Conservation (phyloP, 352 stramenopile species). For the Phytophthora syringae region DNA sequence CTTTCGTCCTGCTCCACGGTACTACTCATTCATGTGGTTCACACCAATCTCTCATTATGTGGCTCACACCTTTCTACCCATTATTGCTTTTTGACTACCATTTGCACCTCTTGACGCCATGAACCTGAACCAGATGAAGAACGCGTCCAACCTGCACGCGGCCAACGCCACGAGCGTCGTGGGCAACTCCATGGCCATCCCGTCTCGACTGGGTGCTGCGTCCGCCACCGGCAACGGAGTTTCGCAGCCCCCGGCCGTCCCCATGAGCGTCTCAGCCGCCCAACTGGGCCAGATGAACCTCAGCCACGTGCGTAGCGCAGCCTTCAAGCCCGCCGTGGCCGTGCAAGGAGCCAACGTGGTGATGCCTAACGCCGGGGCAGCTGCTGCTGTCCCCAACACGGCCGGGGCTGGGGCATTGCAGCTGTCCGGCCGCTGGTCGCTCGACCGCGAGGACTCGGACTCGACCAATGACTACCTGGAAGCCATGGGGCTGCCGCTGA, state of each 20-base stretch:
- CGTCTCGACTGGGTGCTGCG: constrained; percentile 42
- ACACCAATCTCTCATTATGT: background rate
- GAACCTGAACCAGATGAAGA: constrained; percentile 51
- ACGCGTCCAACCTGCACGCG: constrained; percentile 78
- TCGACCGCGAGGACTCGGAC: constrained; percentile 89
- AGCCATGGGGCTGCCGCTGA: constrained; percentile 87
- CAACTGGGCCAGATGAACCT: constrained; percentile 56
- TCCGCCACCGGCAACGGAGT: constrained; percentile 32
- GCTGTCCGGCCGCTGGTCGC: constrained; percentile 83
- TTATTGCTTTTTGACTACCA: constrained; percentile 5
- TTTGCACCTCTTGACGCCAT: constrained; percentile 15
- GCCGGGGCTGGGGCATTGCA: constrained; percentile 79
- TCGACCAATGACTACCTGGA: constrained; percentile 92
- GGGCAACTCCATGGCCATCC: constrained; percentile 80
- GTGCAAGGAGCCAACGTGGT: constrained; percentile 38
- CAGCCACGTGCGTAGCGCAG: constrained; percentile 69
- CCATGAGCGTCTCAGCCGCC: constrained; percentile 37
- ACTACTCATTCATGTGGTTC: no score
- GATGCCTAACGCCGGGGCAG: constrained; percentile 29
- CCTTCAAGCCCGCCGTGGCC: constrained; percentile 69
- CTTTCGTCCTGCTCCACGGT: no score
- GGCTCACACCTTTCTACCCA: background rate
- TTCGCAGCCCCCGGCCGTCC: constrained; percentile 22
- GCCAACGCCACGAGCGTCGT: constrained; percentile 84
- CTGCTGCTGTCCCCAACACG: constrained; percentile 62